Base-by-base conservation (phyloP, 2,329 filamentous ascomycete species). In the Cytospora chrysosperma region DNA sequence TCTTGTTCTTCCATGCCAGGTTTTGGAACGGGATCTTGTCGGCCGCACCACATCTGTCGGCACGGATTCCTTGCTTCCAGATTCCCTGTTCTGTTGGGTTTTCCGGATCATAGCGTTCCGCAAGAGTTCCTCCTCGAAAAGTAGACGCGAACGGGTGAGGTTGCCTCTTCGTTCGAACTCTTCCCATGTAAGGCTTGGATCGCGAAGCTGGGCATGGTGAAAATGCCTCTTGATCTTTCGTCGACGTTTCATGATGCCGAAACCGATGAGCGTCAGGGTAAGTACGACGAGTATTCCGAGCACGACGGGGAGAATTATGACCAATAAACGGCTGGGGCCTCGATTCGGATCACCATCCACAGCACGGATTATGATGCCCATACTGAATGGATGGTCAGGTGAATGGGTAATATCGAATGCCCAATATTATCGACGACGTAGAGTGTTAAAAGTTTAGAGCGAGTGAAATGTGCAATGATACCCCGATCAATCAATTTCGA, bases 111-210 rank as follows among this genome's bases (percentile, higher is more conserved):
- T 67, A 43, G 52, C 61, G 52, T 55, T 61, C 13, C 69, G 68
- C 59, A 68, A 67, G n/a, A 66, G 21, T 30, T 70, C 68, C 24
- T 68, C 68, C 30, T 69, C 69, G 28, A 68, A 56, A 7, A 70
- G 26, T 17, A 70, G 27, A 8, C 65, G 64, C 5, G 69, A 69
- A 19, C 59, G 64, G 17, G 65, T 69, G 40, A 68, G 59, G 28
- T 65, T 66, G 47, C 62, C 54, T 27, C 66, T 62, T 24, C 67
- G 62, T 24, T 62, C 62, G 49, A 68, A 66, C 40, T 70, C 67
- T 10, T 67, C 65, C 68, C 69, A 70, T 8, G 68, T 68, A 13
- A 70, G 59, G 26, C 58, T 61, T 12, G 69, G 68, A 40, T 70
- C 63, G 34, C 65, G 69, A 12, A 62, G 47, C 19, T 65, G 61